Evolutionary conservation across 2,329 filamentous ascomycete genomes (phyloP).

Genomic region (Penicillium nordicum): DNA sequence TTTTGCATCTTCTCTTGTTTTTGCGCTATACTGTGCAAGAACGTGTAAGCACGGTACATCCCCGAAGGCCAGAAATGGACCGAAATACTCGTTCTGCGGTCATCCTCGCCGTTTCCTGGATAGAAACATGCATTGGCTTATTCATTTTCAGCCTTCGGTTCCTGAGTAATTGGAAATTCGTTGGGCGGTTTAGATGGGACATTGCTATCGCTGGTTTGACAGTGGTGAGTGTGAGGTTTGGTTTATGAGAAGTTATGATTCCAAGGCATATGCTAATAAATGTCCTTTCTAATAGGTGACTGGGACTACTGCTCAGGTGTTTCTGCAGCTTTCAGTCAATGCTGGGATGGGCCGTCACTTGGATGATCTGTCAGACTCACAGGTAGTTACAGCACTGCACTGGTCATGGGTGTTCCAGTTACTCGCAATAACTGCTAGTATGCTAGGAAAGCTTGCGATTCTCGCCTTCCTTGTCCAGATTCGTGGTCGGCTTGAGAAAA

Average conservation of each 20-base stretch:
- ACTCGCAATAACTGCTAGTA: constrained; percentile 21
- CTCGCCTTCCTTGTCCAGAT: constrained; percentile 24
- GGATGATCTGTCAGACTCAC: not conserved
- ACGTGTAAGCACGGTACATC: no score
- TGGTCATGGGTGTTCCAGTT: constrained; percentile 25
- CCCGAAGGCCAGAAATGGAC: constrained; percentile 1
- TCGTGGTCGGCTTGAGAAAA: constrained; percentile 19
- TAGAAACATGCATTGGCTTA: constrained; percentile 16
- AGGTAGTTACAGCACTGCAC: constrained; percentile 12
- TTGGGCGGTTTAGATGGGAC: constrained; percentile 19
- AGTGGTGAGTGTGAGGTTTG: constrained; percentile 9
- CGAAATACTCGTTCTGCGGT: not conserved
- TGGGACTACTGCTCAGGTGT: constrained; percentile 7
- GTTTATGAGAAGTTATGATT: not conserved
- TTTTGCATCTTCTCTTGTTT: not conserved
- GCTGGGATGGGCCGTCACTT: constrained; percentile 20
- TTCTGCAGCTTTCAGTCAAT: constrained; percentile 18
- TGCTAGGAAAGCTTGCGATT: constrained; percentile 23
- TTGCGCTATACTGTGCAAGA: not conserved
- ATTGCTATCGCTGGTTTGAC: constrained; percentile 14
- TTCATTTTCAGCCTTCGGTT: constrained; percentile 16
- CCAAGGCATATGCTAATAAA: not conserved
- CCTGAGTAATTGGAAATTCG: constrained; percentile 17
- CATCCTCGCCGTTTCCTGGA: constrained; percentile 17
- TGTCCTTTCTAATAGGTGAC: not conserved